Conservation (phyloP, 106 monocot genomes). For the Dioscorea zingiberensis region DNA sequence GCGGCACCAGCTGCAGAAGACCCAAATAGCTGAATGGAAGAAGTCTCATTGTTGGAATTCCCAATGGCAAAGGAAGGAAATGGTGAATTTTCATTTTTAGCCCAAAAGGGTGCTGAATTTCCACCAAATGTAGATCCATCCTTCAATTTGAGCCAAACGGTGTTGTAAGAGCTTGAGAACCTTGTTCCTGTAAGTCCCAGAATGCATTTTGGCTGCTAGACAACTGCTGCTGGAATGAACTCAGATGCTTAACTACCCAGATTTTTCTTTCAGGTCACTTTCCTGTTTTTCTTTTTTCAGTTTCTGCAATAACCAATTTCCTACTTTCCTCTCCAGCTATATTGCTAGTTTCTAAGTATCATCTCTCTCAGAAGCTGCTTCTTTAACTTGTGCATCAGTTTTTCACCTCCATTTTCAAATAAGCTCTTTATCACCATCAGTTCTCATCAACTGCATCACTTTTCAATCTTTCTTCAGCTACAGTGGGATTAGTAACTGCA, state of each 20-base stretch:
- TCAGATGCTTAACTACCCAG: slow-evolving; percentile 26
- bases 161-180: slow-evolving; percentile 61
- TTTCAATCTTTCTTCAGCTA: slow-evolving; percentile 1
- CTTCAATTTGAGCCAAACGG: slow-evolving; percentile 51
- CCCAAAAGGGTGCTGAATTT: slow-evolving; percentile 40
- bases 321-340: slow-evolving; percentile 9
- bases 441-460: slow-evolving; percentile 4
- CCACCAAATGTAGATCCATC: slow-evolving; percentile 36
- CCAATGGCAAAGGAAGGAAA: slow-evolving; percentile 37
- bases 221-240: slow-evolving; percentile 75
- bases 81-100: slow-evolving; percentile 23
- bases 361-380: slow-evolving; percentile 8
- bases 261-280: slow-evolving; percentile 19
- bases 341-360: slow-evolving; percentile 11
- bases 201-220: slow-evolving; percentile 96
- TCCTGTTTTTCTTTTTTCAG: slow-evolving; percentile 12
- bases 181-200: slow-evolving; percentile 79
- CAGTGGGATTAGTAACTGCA: not conserved
- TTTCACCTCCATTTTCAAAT: not conserved
- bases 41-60: slow-evolving; percentile 31
- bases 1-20: slow-evolving; percentile 16
- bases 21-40: slow-evolving; percentile 19
- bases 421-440: not conserved
- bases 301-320: slow-evolving; percentile 4
- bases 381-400: slow-evolving; percentile 3